phyloP scores from a whole-genome alignment of 345 rosid genomes.

The Durio zibethinus region DNA sequence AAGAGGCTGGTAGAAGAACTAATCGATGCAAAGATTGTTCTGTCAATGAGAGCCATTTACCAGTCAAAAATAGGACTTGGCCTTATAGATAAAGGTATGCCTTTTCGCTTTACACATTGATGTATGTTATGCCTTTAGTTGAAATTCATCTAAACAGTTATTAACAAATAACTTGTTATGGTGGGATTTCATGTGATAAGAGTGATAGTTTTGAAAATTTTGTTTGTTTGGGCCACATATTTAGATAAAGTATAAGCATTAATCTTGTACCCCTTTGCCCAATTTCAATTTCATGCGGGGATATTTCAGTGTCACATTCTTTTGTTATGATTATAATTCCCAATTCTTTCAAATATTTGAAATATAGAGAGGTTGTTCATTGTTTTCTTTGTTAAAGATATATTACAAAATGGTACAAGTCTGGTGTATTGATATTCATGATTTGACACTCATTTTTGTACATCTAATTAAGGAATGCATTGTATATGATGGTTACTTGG shows the following conservation, averaged over 20 bases:
- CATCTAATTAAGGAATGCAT: not conserved
- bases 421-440: not conserved
- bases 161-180: not conserved
- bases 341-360: not conserved
- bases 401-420: not conserved
- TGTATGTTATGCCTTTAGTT: not conserved
- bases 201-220: not conserved
- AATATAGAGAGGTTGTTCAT: not conserved
- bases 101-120: not conserved
- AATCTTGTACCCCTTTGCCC: not conserved
- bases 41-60: slow-evolving; percentile 94
- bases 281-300: not conserved
- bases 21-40: slow-evolving; percentile 74
- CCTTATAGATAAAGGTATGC: slow-evolving; percentile 77
- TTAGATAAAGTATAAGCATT: not conserved
- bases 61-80: slow-evolving; percentile 87
- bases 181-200: not conserved
- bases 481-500: not conserved
- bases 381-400: not conserved
- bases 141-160: not conserved
- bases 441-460: not conserved
- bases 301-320: not conserved
- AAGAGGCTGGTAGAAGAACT: slow-evolving; percentile 91
- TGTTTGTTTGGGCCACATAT: not conserved
- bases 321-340: not conserved